Conservation (phyloP, 2,329 filamentous ascomycete genomes). For the Capronia epimyces region DNA sequence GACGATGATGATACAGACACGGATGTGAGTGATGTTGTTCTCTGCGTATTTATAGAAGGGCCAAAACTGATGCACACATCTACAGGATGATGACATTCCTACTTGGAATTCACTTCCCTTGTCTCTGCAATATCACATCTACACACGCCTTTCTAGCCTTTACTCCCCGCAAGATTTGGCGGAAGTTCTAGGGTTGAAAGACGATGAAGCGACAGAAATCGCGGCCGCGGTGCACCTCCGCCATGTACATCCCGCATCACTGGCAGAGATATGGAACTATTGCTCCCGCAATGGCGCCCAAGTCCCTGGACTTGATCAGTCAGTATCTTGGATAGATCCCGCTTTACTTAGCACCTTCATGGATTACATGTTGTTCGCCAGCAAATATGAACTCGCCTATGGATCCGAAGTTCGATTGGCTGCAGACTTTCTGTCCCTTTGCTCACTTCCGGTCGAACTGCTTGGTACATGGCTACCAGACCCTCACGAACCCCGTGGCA, state of each 20-base stretch:
- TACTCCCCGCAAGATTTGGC: background rate
- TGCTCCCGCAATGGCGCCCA: constrained; percentile 1
- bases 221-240: constrained; percentile 4
- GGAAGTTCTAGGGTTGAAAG: constrained; percentile 12
- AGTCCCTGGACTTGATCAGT: background rate
- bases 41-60: background rate
- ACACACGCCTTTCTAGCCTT: background rate
- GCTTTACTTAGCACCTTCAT: constrained; percentile 15
- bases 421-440: constrained; percentile 5
- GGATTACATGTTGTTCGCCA: constrained; percentile 17
- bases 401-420: constrained; percentile 11
- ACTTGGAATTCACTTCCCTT: constrained; percentile 15
- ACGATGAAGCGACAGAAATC: constrained; percentile 11
- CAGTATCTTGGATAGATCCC: constrained; percentile 10
- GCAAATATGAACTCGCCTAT: constrained; percentile 16
- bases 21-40: background rate
- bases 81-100: background rate
- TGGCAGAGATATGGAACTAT: constrained; percentile 11
- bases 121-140: constrained; percentile 21
- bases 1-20: constrained; percentile 18
- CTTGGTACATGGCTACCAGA: constrained; percentile 19
- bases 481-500: constrained; percentile 1
- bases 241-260: constrained; percentile 1
- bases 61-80: background rate
- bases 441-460: constrained; percentile 1